These are phyloP conservation scores for Dothideomycetes sp. DNA, from an alignment of 2,329 filamentous ascomycete genomes.

Conservation along the genomic window DNA sequence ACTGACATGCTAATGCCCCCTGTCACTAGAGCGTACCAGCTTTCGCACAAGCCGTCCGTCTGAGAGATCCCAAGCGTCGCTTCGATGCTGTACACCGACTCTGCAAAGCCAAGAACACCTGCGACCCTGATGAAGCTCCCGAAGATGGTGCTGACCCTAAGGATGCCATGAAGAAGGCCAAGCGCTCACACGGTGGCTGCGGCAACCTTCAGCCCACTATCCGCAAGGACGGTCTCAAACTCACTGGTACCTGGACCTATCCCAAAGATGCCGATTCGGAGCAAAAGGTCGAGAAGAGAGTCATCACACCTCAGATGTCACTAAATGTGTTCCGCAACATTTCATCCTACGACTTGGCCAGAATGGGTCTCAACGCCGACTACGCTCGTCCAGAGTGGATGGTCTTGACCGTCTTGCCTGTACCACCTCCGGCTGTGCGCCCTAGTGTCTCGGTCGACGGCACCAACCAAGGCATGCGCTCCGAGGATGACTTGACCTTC, in stretches of 20 bases:
- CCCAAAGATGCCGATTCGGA: constrained; percentile 65
- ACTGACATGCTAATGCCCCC: constrained; percentile 14
- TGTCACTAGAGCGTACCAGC: constrained; percentile 67
- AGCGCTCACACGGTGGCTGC: constrained; percentile 69
- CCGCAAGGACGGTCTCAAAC: constrained; percentile 73
- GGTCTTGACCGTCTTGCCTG: constrained; percentile 88
- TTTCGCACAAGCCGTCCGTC: constrained; percentile 70
- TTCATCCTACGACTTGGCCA: constrained; percentile 65
- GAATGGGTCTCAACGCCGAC: constrained; percentile 87
- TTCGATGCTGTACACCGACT: constrained; percentile 89
- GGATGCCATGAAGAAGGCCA: constrained; percentile 43
- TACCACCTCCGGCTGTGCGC: constrained; percentile 88
- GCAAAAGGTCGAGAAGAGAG: constrained; percentile 67
- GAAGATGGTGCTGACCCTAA: constrained; percentile 54
- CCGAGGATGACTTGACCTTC: constrained; percentile 98
- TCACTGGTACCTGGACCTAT: constrained; percentile 66
- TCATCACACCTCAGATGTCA: constrained; percentile 75
- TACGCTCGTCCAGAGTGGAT: constrained; percentile 98
- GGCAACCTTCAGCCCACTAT: constrained; percentile 86
- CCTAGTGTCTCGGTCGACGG: constrained; percentile 97
- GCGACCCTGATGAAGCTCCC: constrained; percentile 65
- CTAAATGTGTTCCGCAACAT: constrained; percentile 82
- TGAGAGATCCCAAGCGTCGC: constrained; percentile 85
- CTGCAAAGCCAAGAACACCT: constrained; percentile 80
- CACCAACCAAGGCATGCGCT: constrained; percentile 80